phyloP scores from a whole-genome alignment of 805 yeast species.

The Wickerhamiella spandovensis region DNA sequence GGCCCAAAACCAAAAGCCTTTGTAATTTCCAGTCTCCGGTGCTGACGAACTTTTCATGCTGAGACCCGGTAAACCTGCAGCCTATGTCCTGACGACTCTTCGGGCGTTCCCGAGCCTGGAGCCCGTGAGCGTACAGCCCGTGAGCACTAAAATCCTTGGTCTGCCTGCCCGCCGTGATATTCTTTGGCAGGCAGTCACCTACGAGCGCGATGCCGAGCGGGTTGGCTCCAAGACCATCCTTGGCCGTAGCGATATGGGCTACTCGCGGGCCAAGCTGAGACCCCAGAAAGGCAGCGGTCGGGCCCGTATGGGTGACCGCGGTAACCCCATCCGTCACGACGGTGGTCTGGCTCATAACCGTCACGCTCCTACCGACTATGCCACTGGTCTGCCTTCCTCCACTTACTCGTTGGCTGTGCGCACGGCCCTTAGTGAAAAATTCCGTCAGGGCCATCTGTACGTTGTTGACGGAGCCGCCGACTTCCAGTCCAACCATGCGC shows the following conservation, averaged over 20 bases:
- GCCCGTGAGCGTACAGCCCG: conserved; percentile 66
- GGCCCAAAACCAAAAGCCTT: not conserved
- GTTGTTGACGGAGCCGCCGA: conserved; percentile 47
- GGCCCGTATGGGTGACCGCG: conserved; percentile 94
- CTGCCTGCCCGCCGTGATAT: conserved; percentile 78
- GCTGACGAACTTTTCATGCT: conserved; percentile 6
- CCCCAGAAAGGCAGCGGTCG: conserved; percentile 91
- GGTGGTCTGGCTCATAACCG: conserved; percentile 87
- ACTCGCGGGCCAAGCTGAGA: conserved; percentile 64
- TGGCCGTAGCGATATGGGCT: conserved; percentile 76
- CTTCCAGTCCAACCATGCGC: conserved; percentile 23
- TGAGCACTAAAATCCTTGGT: conserved; percentile 56
- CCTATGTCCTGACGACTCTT: conserved; percentile 60
- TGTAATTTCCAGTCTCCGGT: not conserved
- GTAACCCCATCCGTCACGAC: conserved; percentile 80
- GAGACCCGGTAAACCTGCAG: conserved; percentile 34
- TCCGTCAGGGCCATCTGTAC: conserved; percentile 56
- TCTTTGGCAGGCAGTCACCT: conserved; percentile 87
- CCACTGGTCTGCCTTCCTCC: conserved; percentile 61
- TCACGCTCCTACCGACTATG: conserved; percentile 79
- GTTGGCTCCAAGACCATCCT: conserved; percentile 83
- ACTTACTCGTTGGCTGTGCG: conserved; percentile 65
- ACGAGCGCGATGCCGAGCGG: conserved; percentile 77
- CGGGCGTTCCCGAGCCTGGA: conserved; percentile 84
- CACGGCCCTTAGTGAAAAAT: conserved; percentile 70